Base-by-base conservation (phyloP, 805 yeast genomes). In the Vanderwaltozyma verrucispora region DNA sequence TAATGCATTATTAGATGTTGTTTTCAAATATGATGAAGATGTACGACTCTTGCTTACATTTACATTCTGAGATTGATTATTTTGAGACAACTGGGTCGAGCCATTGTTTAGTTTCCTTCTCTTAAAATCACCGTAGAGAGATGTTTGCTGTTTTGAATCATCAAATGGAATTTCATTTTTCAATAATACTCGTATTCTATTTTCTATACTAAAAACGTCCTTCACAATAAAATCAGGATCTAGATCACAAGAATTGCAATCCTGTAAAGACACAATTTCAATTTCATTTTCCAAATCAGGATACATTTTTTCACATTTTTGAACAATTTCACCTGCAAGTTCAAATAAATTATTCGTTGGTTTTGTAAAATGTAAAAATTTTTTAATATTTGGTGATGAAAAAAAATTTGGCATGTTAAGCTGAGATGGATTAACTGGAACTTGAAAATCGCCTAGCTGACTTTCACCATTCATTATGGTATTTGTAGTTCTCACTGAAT, bases 161-260 rank as follows among this genome's bases (percentile, higher is more conserved):
- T 54, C 50, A 0, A 62, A 40, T 28, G 52, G 55, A 21, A 70
- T 41, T 23, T 71, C 75, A 30, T 60, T 54, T 21, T 57, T 56
- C 23, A 73, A 46, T 4, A 72, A 44, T 2, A 73, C 77, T 30
- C 71, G 56, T 10, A 75, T 68, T 4, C 67, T 57, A 39, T 66
- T 70, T 41, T 63, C 67, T 14, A 59, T 56, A 37, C 67, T 73
- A 49, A 84, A 81, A 4, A 82, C 77, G 47, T 80, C 84, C 9
- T 69, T 69, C 0, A 77, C 80, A 2, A 56, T 43, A 45, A 77
- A 83, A 43, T 82, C 94, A 0, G 88, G 88, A 55, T 84, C 95
- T 40, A 84, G 60, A 52, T 84, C 94, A 47, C 88, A 81, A 39
- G 70, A 71, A 41, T 74, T 71, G 26, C 57, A 58, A 54, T 83